A percentile compares a stretch with the other conserved stretches of the same genome.
Evolutionary conservation across 805 yeast genomes (phyloP).

Genomic region (Pichia kluyveri): DNA sequence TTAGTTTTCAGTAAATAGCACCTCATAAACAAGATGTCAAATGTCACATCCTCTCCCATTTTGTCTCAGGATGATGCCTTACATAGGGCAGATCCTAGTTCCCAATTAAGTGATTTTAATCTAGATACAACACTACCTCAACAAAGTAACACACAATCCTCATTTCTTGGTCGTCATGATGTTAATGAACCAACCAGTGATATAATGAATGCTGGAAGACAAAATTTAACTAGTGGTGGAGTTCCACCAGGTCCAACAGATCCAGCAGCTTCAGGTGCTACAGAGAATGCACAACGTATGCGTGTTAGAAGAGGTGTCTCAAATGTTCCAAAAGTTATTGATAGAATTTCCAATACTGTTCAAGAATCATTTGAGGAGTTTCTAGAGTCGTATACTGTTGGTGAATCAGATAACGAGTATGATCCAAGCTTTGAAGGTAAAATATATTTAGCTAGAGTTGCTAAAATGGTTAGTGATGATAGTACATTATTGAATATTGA

Average conservation of each 20-base stretch:
- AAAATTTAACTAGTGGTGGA: not conserved
- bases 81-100: not conserved
- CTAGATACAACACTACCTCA: constrained; percentile 5
- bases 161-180: constrained; percentile 9
- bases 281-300: constrained; percentile 3
- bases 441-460: constrained; percentile 70
- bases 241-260: not conserved
- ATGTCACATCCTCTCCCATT: constrained; percentile 21
- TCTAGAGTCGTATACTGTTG: constrained; percentile 48
- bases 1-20: no score
- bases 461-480: constrained; percentile 70
- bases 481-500: constrained; percentile 75
- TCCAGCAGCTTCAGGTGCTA: not conserved
- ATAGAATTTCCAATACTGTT: constrained; percentile 89
- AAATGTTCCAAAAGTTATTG: constrained; percentile 78
- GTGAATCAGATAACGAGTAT: constrained; percentile 26
- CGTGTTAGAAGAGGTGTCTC: constrained; percentile 35
- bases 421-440: constrained; percentile 41
- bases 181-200: constrained; percentile 3
- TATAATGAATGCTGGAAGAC: not conserved
- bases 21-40: not conserved
- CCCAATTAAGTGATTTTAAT: constrained; percentile 18
- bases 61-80: constrained; percentile 10
- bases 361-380: constrained; percentile 85
- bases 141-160: not conserved